Evolutionary conservation across 305 asterid genomes (phyloP), one percentile per base, ranked within the genome.

Genomic region (Andrographis paniculata): DNA sequence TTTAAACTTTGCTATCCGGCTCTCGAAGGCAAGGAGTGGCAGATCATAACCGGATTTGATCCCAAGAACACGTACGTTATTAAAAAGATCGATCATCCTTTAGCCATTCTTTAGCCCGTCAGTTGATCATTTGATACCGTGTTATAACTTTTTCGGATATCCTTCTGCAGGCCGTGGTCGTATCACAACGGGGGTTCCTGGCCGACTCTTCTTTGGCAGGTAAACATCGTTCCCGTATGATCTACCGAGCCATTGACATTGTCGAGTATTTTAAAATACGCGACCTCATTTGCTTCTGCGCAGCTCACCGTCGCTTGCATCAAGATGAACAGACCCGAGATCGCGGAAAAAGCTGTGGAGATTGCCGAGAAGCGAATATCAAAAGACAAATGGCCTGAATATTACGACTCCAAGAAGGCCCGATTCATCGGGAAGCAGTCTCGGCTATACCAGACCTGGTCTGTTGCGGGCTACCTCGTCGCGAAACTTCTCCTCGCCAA

Each of bases 151-250:
- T n/a, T n/a, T n/a, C n/a, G n/a, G n/a, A n/a, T n/a, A 24, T 45
- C 59, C 58, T 41, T 35, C 38, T 77, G 80, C 94, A 84, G 97
- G 51, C 93, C 98, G 55, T 89, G 98, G 98, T 89, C 98, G 61
- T 89, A 89, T 76, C 98, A 89, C 74, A 85, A 89, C 31, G 98
- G 80, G 33, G 96, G 98, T 50, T 78, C 98, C 17, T 85, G 98
- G 98, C 94, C 98, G 42, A 89, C 94, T 41, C 64, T 88, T 75
- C 78, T 89, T 45, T 89, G 98, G 98, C 98, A 89, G 94, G 98
- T 82, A 36, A 41, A 18, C 30, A 53, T 59, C 7, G 14, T 10
- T 6, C 14, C 30, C 33, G 31, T 16, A 35, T 35, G 44, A 43
- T 42, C n/a, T 42, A 8, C 45, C 40, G n/a, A n/a, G n/a, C n/a